Base-by-base conservation (phyloP, 2,329 filamentous ascomycete genomes). In the Whalleya microplaca region DNA sequence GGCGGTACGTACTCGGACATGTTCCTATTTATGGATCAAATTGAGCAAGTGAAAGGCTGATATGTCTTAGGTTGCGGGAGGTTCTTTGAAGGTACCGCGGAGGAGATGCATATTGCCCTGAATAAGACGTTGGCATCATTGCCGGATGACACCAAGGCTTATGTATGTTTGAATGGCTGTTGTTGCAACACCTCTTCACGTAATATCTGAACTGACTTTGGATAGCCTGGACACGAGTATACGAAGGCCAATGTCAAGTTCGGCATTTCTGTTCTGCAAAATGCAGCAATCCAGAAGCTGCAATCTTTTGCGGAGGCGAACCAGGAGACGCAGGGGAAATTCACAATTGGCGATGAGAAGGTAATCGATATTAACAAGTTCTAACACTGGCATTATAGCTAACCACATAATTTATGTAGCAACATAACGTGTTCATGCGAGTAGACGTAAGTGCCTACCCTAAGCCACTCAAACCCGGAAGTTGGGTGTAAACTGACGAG, bases 261-360 rank as follows among this genome's bases (percentile, higher is more conserved):
- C 71, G 88, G 86, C 46, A 77, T 89, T 56, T 89, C 88, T 2
- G 89, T 98, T 16, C 78, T 89, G 53, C 86, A 91, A 68, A 89
- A 84, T 42, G 87, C 90, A 47, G 81, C 90, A 0, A 85, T 97
- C 61, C 87, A 90, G 79, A 89, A 87, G 66, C 80, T 99, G 29
- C 80, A 90, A 64, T 80, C 82, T 0, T 97, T 92, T 72, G 90
- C 91, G 1, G 85, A 90, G 52, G 80, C 83, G 58, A 94, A 97
- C 74, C 80, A 87, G 75, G 84, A 97, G 77, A 98, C 95, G 1
- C 93, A 96, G 73, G 95, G 95, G 45, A 91, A 92, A 70, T 98
- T 96, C 67, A 99, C 94, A 0, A 98, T 99, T 74, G 93, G 89
- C 0, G 92, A 99, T 70, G 95, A 99, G 77, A 98, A 98, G 88